These are phyloP conservation scores for Exophiala calicioides DNA, from an alignment of 2,329 filamentous ascomycete species.

Conservation along the genomic window DNA sequence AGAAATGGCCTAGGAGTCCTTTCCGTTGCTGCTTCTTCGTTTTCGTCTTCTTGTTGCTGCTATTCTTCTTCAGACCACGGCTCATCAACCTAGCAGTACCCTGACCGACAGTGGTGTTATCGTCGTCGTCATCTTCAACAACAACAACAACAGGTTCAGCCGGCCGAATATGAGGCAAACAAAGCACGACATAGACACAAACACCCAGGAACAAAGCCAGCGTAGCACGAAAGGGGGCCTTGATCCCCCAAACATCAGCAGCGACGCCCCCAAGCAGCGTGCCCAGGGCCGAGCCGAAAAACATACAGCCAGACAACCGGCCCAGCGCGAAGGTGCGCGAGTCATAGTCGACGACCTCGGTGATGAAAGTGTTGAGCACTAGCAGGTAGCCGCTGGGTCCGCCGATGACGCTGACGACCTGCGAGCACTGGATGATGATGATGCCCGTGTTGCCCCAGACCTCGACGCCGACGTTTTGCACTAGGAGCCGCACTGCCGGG, in stretches of 20 bases:
- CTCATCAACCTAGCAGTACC: no score
- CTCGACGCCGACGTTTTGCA: conserved; percentile 66
- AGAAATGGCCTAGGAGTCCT: conserved; percentile 30
- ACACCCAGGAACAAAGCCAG: conserved; percentile 56
- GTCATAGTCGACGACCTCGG: conserved; percentile 62
- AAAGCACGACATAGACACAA: conserved; percentile 44
- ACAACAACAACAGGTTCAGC: no score
- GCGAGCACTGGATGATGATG: conserved; percentile 65
- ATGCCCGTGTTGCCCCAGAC: conserved; percentile 65
- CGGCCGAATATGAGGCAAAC: conserved; percentile 53
- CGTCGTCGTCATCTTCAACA: no score
- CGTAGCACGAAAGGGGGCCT: conserved; percentile 65
- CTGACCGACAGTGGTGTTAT: no score
- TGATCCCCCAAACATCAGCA: conserved; percentile 64
- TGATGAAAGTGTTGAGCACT: conserved; percentile 67
- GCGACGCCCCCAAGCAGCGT: conserved; percentile 66
- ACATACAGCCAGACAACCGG: conserved; percentile 64
- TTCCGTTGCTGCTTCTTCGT: no score
- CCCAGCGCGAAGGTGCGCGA: conserved; percentile 67
- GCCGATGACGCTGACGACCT: conserved; percentile 68
- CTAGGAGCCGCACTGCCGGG: conserved; percentile 62
- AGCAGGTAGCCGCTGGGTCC: conserved; percentile 70
- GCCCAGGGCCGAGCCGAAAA: conserved; percentile 66
- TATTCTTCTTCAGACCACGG: no score
- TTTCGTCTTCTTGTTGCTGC: conserved; percentile 33